Conservation (phyloP, 2,329 filamentous ascomycete species). For the Monosporascus sp. region DNA sequence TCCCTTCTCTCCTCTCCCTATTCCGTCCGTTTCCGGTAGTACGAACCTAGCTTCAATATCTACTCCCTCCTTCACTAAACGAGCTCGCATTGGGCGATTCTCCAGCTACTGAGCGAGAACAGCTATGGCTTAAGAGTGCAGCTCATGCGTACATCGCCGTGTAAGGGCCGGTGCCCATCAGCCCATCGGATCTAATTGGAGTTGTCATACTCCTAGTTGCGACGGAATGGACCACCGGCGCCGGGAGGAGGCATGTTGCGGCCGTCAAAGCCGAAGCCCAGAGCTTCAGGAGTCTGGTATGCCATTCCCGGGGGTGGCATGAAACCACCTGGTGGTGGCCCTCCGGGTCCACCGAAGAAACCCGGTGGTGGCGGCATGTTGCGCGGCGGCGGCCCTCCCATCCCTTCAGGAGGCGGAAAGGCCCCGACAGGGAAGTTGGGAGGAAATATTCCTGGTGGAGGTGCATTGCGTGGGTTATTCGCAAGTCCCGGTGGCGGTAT, state of each 20-base stretch:
- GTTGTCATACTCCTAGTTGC: constrained; percentile 19
- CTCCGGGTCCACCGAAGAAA: constrained; percentile 43
- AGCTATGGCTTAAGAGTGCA: too few species aligned
- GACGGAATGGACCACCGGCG: constrained; percentile 31
- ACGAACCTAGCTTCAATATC: background rate
- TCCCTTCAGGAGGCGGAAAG: constrained; percentile 46
- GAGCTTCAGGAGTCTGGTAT: constrained; percentile 50
- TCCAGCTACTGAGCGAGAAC: too few species aligned
- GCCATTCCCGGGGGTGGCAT: constrained; percentile 51
- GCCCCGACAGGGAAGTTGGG: constrained; percentile 55
- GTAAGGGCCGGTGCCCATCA: background rate
- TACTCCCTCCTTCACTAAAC: background rate
- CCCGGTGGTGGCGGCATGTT: constrained; percentile 52
- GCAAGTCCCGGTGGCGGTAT: constrained; percentile 57
- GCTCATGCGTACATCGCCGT: background rate
- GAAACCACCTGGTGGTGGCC: constrained; percentile 44
- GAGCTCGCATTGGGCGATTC: background rate
- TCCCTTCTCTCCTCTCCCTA: background rate
- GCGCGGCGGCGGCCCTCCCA: constrained; percentile 35
- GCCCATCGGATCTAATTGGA: background rate
- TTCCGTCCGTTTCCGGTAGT: background rate
- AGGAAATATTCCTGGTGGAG: constrained; percentile 55
- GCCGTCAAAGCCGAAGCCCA: constrained; percentile 50
- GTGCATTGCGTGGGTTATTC: constrained; percentile 38
- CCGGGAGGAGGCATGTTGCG: constrained; percentile 50